Evolutionary conservation across 768 basidiomycete species (phyloP).

Genomic region (Pleurotus platypus): DNA sequence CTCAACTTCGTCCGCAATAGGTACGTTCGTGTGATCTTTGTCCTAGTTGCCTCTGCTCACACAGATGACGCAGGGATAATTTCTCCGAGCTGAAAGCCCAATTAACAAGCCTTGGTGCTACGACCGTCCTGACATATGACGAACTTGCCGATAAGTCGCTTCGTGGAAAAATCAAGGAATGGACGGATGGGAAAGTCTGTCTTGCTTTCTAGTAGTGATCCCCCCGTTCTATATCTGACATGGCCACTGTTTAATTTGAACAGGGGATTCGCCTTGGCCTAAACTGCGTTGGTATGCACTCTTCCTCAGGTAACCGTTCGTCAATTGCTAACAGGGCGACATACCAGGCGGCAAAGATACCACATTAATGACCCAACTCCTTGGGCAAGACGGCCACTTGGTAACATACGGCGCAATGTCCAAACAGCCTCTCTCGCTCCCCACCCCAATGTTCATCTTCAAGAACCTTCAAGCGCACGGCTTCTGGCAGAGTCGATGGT

Average conservation of each 20-base stretch:
- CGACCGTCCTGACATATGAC: conserved; percentile 75
- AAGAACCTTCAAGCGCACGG: conserved; percentile 74
- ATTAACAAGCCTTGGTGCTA: conserved; percentile 64
- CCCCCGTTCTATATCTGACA: not conserved
- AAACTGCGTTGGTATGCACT: conserved; percentile 44
- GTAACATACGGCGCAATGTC: conserved; percentile 93
- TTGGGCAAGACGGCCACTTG: conserved; percentile 67
- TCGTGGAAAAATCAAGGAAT: conserved; percentile 51
- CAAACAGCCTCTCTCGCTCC: conserved; percentile 71
- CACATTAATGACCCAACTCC: conserved; percentile 60
- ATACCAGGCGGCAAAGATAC: conserved; percentile 57
- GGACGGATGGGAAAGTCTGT: conserved; percentile 60
- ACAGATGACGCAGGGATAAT: conserved; percentile 38
- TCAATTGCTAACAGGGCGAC: not conserved
- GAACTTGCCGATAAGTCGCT: conserved; percentile 59
- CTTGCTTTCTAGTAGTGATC: not conserved
- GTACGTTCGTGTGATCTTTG: conserved; percentile 29
- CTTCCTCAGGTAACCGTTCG: not conserved
- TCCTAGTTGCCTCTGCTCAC: no score
- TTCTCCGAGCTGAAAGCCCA: conserved; percentile 45
- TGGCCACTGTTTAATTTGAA: not conserved
- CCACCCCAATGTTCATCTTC: conserved; percentile 82
- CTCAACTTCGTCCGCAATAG: conserved; percentile 79
- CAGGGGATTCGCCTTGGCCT: conserved; percentile 44
- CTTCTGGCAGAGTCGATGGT: conserved; percentile 80